Conservation (phyloP, 352 stramenopile genomes). For the Blastocystis hominis region DNA sequence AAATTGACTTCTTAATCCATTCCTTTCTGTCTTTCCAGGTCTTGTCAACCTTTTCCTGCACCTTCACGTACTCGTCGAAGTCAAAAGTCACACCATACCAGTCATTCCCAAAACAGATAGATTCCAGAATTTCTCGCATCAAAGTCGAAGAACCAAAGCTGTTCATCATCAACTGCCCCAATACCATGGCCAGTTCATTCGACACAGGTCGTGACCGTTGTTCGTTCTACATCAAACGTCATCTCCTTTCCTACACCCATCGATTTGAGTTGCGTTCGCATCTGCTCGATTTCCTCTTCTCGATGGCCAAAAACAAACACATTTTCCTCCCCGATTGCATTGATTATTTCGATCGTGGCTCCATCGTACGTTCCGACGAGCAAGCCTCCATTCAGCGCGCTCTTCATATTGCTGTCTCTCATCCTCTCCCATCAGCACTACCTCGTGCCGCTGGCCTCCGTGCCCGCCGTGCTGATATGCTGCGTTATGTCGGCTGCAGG, state of each 20-base stretch:
- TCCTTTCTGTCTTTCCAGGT: conserved; percentile 43
- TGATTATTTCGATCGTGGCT: conserved; percentile 61
- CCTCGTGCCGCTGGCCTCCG: conserved; percentile 59
- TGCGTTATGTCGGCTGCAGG: conserved; percentile 59
- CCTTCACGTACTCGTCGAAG: conserved; percentile 53
- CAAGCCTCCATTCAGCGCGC: conserved; percentile 60
- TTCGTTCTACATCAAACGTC: neutral
- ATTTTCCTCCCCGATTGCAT: conserved; percentile 61
- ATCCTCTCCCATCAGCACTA: neutral
- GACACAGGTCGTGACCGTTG: conserved; percentile 1
- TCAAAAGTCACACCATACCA: conserved; percentile 53
- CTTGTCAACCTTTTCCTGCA: conserved; percentile 50
- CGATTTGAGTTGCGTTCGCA: conserved; percentile 19
- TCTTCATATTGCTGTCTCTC: conserved; percentile 50
- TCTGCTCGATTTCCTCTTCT: conserved; percentile 57
- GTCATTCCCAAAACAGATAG: conserved; percentile 48
- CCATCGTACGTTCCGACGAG: conserved; percentile 61
- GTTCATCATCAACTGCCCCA: conserved; percentile 42
- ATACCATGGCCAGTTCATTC: conserved; percentile 34
- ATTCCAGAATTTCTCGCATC: conserved; percentile 40
- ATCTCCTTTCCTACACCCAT: neutral
- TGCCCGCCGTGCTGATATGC: conserved; percentile 61
- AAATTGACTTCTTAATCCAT: conserved; percentile 59
- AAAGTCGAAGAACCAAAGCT: neutral
- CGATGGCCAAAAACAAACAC: conserved; percentile 60